Evolutionary conservation across 2,329 filamentous ascomycete genomes (phyloP).

Genomic region (Davidsoniella australis): DNA sequence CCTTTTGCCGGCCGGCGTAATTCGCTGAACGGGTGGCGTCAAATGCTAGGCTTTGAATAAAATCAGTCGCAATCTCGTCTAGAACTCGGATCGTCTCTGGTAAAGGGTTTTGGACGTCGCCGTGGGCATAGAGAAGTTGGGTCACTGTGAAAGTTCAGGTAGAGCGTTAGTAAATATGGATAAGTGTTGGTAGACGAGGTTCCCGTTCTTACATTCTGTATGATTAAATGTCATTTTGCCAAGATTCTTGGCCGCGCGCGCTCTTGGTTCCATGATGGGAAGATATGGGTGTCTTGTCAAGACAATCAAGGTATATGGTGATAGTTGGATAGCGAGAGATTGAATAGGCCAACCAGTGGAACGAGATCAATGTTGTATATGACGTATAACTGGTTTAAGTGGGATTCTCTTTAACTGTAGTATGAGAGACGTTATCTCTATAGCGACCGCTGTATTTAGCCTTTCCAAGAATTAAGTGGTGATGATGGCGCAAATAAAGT

Average conservation of each 20-base stretch:
- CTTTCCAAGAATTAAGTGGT: too few species aligned
- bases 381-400: too few species aligned
- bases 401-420: too few species aligned
- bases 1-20: constrained; percentile 80
- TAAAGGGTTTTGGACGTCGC: constrained; percentile 61
- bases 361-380: too few species aligned
- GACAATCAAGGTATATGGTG: not conserved
- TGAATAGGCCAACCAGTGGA: not conserved
- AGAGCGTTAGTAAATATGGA: not conserved
- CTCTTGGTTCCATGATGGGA: constrained; percentile 54
- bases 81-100: constrained; percentile 71
- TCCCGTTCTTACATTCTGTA: constrained; percentile 43
- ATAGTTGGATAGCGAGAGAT: not conserved
- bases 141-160: constrained; percentile 33
- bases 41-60: constrained; percentile 86
- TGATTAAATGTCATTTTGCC: constrained; percentile 66
- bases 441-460: too few species aligned
- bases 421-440: too few species aligned
- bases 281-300: not conserved
- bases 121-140: constrained; percentile 62
- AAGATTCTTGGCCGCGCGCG: constrained; percentile 62
- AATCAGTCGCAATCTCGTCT: constrained; percentile 92
- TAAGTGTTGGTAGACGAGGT: not conserved
- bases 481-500: too few species aligned
- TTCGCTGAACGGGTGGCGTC: constrained; percentile 72